Evolutionary conservation across 169 alveolate genomes (phyloP).

Genomic region (Plasmodium blacklocki): DNA sequence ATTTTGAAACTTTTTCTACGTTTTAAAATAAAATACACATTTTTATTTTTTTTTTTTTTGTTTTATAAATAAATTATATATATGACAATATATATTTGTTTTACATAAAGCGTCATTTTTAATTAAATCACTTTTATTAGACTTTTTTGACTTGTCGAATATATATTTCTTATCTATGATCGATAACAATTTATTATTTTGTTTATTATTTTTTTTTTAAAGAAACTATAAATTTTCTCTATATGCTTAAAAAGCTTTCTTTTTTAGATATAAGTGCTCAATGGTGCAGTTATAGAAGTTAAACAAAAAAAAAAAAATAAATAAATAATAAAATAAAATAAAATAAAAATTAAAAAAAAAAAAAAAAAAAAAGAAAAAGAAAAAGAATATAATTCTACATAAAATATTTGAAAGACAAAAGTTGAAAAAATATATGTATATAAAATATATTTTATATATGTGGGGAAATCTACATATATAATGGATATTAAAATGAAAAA

Average conservation of each 20-base stretch:
- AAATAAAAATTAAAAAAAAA: neutral
- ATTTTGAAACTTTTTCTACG: constrained; percentile 29
- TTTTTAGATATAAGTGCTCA: constrained; percentile 19
- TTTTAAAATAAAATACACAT: constrained; percentile 16
- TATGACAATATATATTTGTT: no score
- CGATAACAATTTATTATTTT: constrained; percentile 11
- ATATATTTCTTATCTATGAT: no score
- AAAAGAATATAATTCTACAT: neutral
- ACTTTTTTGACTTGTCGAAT: no score
- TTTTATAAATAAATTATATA: no score
- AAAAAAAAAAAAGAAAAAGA: neutral
- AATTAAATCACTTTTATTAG: no score
- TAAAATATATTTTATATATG: no score
- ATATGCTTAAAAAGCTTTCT: neutral
- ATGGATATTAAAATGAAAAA: neutral
- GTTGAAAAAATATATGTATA: no score
- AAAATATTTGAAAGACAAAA: neutral
- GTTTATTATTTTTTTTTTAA: constrained; percentile 25
- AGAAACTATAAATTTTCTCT: neutral
- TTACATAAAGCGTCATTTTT: no score
- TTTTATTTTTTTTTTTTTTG: neutral
- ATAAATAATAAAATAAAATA: no score
- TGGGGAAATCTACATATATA: no score
- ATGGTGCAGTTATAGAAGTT: constrained; percentile 17
- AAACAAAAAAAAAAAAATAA: no score